Percentiles rank a stretch among this genome's conserved stretches.
Evolutionary conservation across 306 rosid species (phyloP).

Genomic region (Nissolia schottii): DNA sequence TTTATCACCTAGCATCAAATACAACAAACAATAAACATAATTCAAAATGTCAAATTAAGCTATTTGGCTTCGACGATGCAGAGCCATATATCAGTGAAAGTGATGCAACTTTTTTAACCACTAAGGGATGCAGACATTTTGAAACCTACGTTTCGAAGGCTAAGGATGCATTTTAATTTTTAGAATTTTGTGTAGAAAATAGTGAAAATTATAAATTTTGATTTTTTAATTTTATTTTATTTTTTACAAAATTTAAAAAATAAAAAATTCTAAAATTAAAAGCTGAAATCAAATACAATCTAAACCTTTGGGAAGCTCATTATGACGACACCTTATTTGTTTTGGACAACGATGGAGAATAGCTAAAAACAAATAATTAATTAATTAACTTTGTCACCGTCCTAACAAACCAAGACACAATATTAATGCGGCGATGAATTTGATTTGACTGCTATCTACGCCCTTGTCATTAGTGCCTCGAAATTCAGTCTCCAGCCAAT

Average conservation of each 20-base stretch:
- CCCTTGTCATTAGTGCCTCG: not conserved
- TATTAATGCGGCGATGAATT: not conserved
- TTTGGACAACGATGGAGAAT: not conserved
- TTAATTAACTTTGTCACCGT: constrained; percentile 5
- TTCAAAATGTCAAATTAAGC: not conserved
- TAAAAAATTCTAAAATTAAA: too few species aligned
- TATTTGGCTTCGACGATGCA: not conserved
- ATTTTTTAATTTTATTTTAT: too few species aligned
- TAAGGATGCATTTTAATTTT: not conserved
- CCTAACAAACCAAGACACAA: not conserved
- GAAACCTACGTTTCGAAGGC: not conserved
- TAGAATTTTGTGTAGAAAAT: too few species aligned
- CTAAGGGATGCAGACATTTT: not conserved
- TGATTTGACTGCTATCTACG: constrained; percentile 2
- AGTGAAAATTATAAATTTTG: too few species aligned
- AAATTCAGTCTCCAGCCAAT: not conserved
- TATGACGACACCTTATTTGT: not conserved
- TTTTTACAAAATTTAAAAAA: too few species aligned
- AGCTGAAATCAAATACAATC: too few species aligned
- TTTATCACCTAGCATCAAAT: not conserved
- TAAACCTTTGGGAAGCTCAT: not conserved
- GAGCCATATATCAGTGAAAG: not conserved
- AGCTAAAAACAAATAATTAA: not conserved
- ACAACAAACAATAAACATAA: too few species aligned
- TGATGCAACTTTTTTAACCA: not conserved